A percentile compares a stretch with the other conserved stretches of the same genome.
Evolutionary conservation across 345 rosid genomes (phyloP).

Genomic region (Viola odorata): DNA sequence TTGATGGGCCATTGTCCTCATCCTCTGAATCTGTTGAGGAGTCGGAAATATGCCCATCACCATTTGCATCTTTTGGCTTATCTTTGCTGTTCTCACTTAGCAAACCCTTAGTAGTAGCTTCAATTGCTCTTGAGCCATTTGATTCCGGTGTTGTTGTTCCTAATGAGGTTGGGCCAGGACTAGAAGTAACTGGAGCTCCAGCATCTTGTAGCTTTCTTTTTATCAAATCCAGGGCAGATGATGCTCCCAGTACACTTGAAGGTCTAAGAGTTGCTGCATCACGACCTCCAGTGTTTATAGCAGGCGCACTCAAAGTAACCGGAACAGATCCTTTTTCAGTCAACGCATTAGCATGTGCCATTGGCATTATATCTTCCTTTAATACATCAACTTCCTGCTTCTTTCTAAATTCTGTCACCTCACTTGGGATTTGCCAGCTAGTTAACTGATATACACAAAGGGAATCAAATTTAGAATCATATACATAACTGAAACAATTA

Average conservation of each 20-base stretch:
- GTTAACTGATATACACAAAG: conserved; percentile 47
- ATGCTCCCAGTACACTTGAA: conserved; percentile 44
- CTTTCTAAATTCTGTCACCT: conserved; percentile 67
- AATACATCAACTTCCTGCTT: conserved; percentile 46
- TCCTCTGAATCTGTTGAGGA: conserved; percentile 95
- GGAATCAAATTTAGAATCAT: not conserved
- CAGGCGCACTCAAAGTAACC: conserved; percentile 65
- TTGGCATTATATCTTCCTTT: conserved; percentile 39
- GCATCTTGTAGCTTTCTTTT: conserved; percentile 89
- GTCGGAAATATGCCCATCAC: conserved; percentile 66
- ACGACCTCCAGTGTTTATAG: conserved; percentile 76
- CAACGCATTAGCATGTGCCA: conserved; percentile 31
- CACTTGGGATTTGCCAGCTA: conserved; percentile 94
- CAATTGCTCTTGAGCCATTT: conserved; percentile 62
- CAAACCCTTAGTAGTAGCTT: conserved; percentile 47
- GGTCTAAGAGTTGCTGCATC: conserved; percentile 62
- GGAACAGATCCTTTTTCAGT: conserved; percentile 54
- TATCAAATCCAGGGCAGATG: conserved; percentile 85
- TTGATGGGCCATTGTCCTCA: conserved; percentile 77
- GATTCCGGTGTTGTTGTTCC: conserved; percentile 45
- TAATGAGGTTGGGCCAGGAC: conserved; percentile 32
- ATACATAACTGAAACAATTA: not conserved
- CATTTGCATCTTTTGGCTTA: conserved; percentile 58
- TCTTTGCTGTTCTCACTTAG: conserved; percentile 60
- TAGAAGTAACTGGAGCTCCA: conserved; percentile 57